These are phyloP conservation scores for Eucalyptus decipiens DNA, from an alignment of 345 rosid species.

Conservation along the genomic window DNA sequence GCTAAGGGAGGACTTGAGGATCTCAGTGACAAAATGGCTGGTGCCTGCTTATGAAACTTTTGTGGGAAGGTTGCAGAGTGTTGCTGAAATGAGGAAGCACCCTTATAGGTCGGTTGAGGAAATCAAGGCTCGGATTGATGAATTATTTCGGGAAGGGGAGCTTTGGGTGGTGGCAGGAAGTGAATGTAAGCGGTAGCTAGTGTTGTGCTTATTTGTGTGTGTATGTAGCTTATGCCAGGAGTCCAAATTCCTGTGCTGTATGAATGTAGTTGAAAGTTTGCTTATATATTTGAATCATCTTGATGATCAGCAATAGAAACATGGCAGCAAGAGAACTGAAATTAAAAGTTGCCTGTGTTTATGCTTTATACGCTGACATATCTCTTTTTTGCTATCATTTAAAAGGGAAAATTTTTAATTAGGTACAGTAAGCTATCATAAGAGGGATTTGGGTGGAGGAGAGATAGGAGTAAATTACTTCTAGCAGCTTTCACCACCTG, in stretches of 20 bases:
- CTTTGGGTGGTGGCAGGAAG: constrained; percentile 32
- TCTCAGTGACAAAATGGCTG: constrained; percentile 26
- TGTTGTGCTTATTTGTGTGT: neutral
- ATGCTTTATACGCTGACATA: neutral
- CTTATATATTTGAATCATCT: neutral
- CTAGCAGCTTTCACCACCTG: neutral
- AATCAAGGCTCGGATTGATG: constrained; percentile 36
- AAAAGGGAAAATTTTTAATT: neutral
- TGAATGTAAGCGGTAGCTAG: constrained; percentile 14
- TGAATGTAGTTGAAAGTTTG: neutral
- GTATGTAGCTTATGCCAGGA: neutral
- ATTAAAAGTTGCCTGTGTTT: neutral
- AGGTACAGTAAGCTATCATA: neutral
- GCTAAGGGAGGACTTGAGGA: constrained; percentile 46
- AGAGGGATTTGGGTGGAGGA: neutral
- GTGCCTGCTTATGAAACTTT: constrained; percentile 54
- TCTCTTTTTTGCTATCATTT: neutral
- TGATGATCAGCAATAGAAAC: neutral
- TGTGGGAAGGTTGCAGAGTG: constrained; percentile 36
- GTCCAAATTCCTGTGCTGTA: neutral
- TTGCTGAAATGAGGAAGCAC: constrained; percentile 45
- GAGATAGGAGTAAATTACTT: neutral
- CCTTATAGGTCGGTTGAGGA: constrained; percentile 37
- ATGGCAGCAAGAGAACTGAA: neutral
- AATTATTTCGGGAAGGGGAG: constrained; percentile 49